phyloP scores from a whole-genome alignment of 768 basidiomycete genomes.

The Russula lepida region DNA sequence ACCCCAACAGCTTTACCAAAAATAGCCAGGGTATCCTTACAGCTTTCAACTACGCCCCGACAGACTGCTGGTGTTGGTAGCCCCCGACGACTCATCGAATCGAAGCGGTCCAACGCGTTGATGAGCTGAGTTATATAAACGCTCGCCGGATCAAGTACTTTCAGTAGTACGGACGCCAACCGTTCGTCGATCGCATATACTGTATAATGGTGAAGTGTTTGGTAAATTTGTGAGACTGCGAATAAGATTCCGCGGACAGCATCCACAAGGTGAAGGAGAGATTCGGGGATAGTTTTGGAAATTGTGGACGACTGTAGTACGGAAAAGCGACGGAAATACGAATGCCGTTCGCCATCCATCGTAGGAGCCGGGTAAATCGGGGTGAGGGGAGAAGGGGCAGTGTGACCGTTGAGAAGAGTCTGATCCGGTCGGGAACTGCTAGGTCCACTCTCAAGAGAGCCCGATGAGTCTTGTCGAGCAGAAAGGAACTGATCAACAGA shows the following conservation, averaged over 20 bases:
- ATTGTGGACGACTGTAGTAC: slow-evolving; percentile 55
- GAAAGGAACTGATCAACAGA: slow-evolving; percentile 24
- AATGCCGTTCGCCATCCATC: slow-evolving; percentile 75
- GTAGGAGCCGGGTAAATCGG: slow-evolving; percentile 41
- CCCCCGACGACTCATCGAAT: slow-evolving; percentile 61
- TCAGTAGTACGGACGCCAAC: slow-evolving; percentile 67
- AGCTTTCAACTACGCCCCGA: slow-evolving; percentile 69
- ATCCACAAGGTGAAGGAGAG: slow-evolving; percentile 67
- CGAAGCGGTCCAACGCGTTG: slow-evolving; percentile 84
- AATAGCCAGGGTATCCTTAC: slow-evolving; percentile 72
- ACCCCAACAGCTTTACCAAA: slow-evolving; percentile 87
- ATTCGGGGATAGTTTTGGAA: slow-evolving; percentile 57
- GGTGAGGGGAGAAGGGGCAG: slow-evolving; percentile 33
- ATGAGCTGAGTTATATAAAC: slow-evolving; percentile 77
- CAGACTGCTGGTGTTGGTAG: slow-evolving; percentile 67
- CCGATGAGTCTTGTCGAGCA: slow-evolving; percentile 44
- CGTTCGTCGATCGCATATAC: slow-evolving; percentile 77
- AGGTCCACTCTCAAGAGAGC: slow-evolving; percentile 27
- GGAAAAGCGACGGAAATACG: slow-evolving; percentile 91
- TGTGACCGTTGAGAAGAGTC: slow-evolving; percentile 27
- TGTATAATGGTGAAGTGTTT: slow-evolving; percentile 81
- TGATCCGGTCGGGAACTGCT: slow-evolving; percentile 24
- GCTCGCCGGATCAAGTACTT: slow-evolving; percentile 81
- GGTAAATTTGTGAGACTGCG: slow-evolving; percentile 84
- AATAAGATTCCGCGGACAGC: slow-evolving; percentile 90